These are phyloP conservation scores for Jimgerdemannia lactiflua DNA, from an alignment of 192 early-diverging fungal species.

Conservation along the genomic window DNA sequence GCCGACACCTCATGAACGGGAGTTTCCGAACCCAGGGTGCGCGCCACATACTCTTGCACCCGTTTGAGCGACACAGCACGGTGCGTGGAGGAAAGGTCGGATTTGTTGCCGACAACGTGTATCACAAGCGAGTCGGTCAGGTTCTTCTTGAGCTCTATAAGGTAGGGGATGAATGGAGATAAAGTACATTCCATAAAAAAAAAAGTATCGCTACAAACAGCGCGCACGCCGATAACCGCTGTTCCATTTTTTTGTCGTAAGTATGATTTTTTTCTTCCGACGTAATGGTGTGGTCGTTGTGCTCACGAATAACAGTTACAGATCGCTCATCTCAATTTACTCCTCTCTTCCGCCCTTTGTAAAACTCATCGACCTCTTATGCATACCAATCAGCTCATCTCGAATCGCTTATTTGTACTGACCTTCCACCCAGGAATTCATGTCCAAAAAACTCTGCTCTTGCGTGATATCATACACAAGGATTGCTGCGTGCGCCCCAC, in stretches of 20 bases:
- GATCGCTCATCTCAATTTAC: not conserved
- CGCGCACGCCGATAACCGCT: not conserved
- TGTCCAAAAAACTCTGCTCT: conserved; percentile 64
- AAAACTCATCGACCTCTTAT: conserved; percentile 16
- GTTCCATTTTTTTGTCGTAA: not conserved
- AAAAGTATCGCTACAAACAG: not conserved
- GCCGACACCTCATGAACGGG: conserved; percentile 69
- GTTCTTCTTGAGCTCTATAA: conserved; percentile 58
- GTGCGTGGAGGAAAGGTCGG: conserved; percentile 58
- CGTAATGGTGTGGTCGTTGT: too few species aligned
- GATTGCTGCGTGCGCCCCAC: conserved; percentile 69
- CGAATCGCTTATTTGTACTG: not conserved
- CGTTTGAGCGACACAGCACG: conserved; percentile 55
- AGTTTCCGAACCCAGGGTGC: conserved; percentile 55
- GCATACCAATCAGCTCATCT: not conserved
- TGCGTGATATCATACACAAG: conserved; percentile 74
- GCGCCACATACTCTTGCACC: conserved; percentile 60
- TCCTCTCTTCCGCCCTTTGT: not conserved
- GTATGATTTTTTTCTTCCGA: not conserved
- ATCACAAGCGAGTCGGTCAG: conserved; percentile 67
- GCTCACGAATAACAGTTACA: too few species aligned
- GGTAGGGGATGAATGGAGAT: not conserved
- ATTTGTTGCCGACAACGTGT: conserved; percentile 70
- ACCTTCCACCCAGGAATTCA: conserved; percentile 66
- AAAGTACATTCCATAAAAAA: not conserved